A percentile compares a stretch with the other conserved stretches of the same genome.
phyloP scores from a whole-genome alignment of 1,284 basidiomycete genomes.

The Meripilus lineatus region DNA sequence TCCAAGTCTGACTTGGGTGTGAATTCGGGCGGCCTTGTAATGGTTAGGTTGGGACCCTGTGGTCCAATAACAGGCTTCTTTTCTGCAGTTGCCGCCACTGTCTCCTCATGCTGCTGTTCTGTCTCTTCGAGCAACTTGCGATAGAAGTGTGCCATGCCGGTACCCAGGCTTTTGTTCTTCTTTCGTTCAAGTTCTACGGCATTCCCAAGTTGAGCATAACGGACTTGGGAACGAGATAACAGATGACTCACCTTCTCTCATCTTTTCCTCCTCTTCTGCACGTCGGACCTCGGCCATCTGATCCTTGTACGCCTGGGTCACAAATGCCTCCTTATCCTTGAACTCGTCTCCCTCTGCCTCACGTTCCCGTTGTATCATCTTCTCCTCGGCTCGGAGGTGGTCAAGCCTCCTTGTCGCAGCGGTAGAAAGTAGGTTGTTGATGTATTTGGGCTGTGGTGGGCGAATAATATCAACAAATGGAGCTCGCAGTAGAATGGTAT shows the following conservation, averaged over 20 bases:
- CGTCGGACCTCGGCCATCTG: slow-evolving; percentile 90
- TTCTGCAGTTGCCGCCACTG: slow-evolving; percentile 59
- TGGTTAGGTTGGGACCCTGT: slow-evolving; percentile 63
- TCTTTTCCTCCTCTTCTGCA: slow-evolving; percentile 89
- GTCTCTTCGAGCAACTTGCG: slow-evolving; percentile 77
- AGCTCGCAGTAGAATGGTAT: too few relatives aligned
- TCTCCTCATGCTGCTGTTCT: slow-evolving; percentile 78
- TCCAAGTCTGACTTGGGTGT: slow-evolving; percentile 62
- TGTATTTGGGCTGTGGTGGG: slow-evolving; percentile 83
- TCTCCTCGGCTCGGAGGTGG: slow-evolving; percentile 93
- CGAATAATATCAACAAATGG: slow-evolving; percentile 11
- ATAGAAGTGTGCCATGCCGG: slow-evolving; percentile 87
- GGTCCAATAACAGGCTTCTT: slow-evolving; percentile 59
- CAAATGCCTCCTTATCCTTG: slow-evolving; percentile 92
- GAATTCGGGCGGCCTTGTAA: slow-evolving; percentile 63
- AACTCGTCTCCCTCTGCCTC: slow-evolving; percentile 94
- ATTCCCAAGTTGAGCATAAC: slow-evolving; percentile 1
- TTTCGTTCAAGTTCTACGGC: slow-evolving; percentile 59
- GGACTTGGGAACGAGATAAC: background rate
- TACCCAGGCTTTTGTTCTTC: slow-evolving; percentile 46
- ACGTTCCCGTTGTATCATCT: slow-evolving; percentile 93
- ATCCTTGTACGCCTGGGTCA: slow-evolving; percentile 95
- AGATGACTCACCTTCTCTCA: slow-evolving; percentile 67
- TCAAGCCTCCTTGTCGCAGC: slow-evolving; percentile 88
- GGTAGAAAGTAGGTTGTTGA: slow-evolving; percentile 74